A percentile compares a stretch with the other conserved stretches of the same genome.
These are phyloP conservation scores for Boletellus emodensis DNA, from an alignment of 768 basidiomycete species.

Conservation along the genomic window DNA sequence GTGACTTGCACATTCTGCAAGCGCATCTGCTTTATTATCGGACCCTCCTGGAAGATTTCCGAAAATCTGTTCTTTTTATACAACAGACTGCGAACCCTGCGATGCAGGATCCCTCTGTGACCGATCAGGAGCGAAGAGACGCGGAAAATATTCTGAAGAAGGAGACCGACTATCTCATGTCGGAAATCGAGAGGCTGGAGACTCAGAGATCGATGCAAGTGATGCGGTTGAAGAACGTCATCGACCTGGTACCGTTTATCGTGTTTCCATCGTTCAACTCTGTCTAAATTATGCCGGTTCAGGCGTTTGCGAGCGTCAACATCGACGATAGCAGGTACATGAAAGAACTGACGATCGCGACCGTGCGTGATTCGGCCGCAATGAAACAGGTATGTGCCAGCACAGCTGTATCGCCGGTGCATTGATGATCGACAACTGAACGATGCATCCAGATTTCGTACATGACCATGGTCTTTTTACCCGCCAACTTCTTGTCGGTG, in stretches of 20 bases:
- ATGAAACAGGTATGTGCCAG: constrained; percentile 30
- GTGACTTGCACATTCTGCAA: constrained; percentile 51
- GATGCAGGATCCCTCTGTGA: constrained; percentile 30
- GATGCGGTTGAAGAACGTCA: constrained; percentile 31
- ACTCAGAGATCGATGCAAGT: constrained; percentile 28
- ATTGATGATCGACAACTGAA: not conserved
- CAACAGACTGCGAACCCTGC: constrained; percentile 46
- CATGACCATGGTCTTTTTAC: constrained; percentile 59
- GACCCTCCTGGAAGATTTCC: constrained; percentile 50
- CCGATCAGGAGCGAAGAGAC: constrained; percentile 1
- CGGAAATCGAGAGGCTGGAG: constrained; percentile 49
- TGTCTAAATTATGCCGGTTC: not conserved
- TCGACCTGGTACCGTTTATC: constrained; percentile 26
- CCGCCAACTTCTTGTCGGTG: constrained; percentile 43
- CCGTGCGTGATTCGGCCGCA: constrained; percentile 40
- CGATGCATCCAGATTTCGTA: constrained; percentile 35
- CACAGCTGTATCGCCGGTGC: constrained; percentile 24
- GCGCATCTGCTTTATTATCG: constrained; percentile 57
- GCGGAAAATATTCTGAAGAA: constrained; percentile 37
- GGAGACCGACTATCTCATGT: constrained; percentile 46
- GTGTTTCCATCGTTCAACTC: not conserved
- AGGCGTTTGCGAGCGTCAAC: constrained; percentile 61
- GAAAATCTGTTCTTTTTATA: constrained; percentile 49
- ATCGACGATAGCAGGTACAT: constrained; percentile 52
- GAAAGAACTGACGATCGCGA: constrained; percentile 45